Percentiles rank a stretch among this genome's conserved stretches.
phyloP scores from a whole-genome alignment of 1,139 yeast genomes.

The Hyphopichia khmerensis region DNA sequence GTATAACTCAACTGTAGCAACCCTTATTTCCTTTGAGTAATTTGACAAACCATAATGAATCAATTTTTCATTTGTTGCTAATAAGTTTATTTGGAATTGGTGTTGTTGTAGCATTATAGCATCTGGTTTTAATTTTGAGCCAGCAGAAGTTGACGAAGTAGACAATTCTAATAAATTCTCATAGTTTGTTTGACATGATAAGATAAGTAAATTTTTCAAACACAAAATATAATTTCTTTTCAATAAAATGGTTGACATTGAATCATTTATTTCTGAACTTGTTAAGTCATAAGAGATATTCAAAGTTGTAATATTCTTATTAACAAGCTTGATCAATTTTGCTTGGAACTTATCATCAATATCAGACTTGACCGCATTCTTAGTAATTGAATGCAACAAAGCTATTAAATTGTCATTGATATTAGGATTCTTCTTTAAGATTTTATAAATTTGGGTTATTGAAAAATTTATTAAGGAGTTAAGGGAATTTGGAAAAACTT shows the following conservation, averaged over 20 bases:
- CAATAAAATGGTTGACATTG: slow-evolving; percentile 21
- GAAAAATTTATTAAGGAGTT: slow-evolving; percentile 38
- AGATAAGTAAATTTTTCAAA: slow-evolving; percentile 31
- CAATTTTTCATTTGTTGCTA: slow-evolving; percentile 31
- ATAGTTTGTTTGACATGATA: slow-evolving; percentile 37
- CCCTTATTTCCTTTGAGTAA: slow-evolving; percentile 34
- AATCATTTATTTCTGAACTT: slow-evolving; percentile 14
- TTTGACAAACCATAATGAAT: slow-evolving; percentile 32
- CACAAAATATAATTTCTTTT: slow-evolving; percentile 36
- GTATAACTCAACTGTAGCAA: slow-evolving; percentile 38
- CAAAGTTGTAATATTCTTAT: slow-evolving; percentile 23
- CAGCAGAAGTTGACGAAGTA: slow-evolving; percentile 36
- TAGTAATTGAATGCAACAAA: slow-evolving; percentile 33
- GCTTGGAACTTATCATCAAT: slow-evolving; percentile 42
- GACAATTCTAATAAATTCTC: slow-evolving; percentile 37
- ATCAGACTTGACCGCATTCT: slow-evolving; percentile 39
- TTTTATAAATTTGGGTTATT: slow-evolving; percentile 37
- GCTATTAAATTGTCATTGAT: slow-evolving; percentile 29
- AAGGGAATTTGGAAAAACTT: slow-evolving; percentile 36
- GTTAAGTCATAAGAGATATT: slow-evolving; percentile 18
- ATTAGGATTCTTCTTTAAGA: slow-evolving; percentile 34
- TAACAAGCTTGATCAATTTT: slow-evolving; percentile 33
- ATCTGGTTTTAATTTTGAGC: slow-evolving; percentile 46
- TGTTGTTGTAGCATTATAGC: slow-evolving; percentile 42
- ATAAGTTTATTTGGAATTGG: slow-evolving; percentile 32